Evolutionary conservation across 495 filamentous ascomycete species (phyloP).

Genomic region (Bacidia rubella): DNA sequence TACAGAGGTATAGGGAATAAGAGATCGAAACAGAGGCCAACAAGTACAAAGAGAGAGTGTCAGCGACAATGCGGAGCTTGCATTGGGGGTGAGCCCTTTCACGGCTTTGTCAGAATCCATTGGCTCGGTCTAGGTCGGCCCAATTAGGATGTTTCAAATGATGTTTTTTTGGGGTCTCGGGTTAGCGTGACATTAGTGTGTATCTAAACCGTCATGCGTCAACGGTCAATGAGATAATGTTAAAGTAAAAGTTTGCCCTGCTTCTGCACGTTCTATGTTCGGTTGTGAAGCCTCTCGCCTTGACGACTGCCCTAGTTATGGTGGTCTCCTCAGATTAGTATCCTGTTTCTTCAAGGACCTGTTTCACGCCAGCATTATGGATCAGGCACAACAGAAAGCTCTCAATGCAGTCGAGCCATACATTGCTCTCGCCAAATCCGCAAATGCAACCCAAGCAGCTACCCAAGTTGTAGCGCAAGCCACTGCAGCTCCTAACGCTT

Average conservation of each 20-base stretch:
- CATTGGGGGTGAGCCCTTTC: background rate
- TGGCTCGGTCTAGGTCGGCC: background rate
- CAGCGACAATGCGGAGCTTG: background rate
- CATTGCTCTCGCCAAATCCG: constrained; percentile 73
- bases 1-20: background rate
- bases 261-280: too few species aligned
- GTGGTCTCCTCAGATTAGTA: too few species aligned
- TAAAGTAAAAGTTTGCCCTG: too few species aligned
- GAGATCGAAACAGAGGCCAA: background rate
- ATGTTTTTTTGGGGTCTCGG: too few species aligned
- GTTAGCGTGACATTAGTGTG: too few species aligned
- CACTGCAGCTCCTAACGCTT: constrained; percentile 76
- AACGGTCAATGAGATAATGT: too few species aligned
- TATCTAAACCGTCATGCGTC: too few species aligned
- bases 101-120: background rate
- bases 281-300: too few species aligned
- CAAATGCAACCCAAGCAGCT: constrained; percentile 67
- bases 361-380: too few species aligned
- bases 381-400: constrained; percentile 60
- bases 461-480: constrained; percentile 79
- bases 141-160: too few species aligned
- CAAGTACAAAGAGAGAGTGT: background rate
- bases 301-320: too few species aligned
- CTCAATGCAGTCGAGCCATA: constrained; percentile 82
- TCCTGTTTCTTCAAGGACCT: background rate